phyloP scores from a whole-genome alignment of 1,139 yeast species.

The Yamadazyma taylorii region DNA sequence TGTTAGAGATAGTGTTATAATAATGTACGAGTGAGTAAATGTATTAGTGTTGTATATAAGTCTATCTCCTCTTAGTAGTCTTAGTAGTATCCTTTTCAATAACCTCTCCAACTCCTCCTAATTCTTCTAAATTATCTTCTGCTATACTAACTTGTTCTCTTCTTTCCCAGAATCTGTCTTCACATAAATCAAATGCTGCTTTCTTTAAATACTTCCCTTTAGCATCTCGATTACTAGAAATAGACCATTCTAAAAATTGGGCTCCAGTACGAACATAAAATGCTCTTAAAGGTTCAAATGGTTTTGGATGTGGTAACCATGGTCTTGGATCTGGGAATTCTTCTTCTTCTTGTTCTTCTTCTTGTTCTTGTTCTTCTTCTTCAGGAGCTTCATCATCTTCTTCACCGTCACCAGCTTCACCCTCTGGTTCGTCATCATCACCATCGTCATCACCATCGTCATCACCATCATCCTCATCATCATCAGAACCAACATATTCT shows the following conservation, averaged over 20 bases:
- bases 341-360: constrained; percentile 57
- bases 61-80: constrained; percentile 42
- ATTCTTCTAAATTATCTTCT: constrained; percentile 85
- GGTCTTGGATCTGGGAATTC: constrained; percentile 90
- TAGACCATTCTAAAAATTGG: constrained; percentile 88
- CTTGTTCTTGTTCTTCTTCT: constrained; percentile 61
- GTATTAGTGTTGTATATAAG: no score
- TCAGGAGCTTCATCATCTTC: constrained; percentile 53
- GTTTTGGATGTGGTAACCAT: constrained; percentile 96
- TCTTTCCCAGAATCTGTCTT: constrained; percentile 98
- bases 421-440: constrained; percentile 63
- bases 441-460: constrained; percentile 58
- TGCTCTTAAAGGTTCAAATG: constrained; percentile 82
- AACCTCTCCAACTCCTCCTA: constrained; percentile 90
- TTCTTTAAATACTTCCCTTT: constrained; percentile 89
- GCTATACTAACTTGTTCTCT: constrained; percentile 87
- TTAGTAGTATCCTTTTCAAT: constrained; percentile 72
- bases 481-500: constrained; percentile 29
- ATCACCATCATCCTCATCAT: constrained; percentile 55
- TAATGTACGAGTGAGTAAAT: no score
- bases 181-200: constrained; percentile 86
- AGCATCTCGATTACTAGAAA: constrained; percentile 79
- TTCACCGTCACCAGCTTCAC: constrained; percentile 48
- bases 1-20: no score
- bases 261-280: constrained; percentile 88